Percentiles rank a stretch among this genome's conserved stretches.
Evolutionary conservation across 345 rosid species (phyloP).

Genomic region (Cochlearia excelsa): DNA sequence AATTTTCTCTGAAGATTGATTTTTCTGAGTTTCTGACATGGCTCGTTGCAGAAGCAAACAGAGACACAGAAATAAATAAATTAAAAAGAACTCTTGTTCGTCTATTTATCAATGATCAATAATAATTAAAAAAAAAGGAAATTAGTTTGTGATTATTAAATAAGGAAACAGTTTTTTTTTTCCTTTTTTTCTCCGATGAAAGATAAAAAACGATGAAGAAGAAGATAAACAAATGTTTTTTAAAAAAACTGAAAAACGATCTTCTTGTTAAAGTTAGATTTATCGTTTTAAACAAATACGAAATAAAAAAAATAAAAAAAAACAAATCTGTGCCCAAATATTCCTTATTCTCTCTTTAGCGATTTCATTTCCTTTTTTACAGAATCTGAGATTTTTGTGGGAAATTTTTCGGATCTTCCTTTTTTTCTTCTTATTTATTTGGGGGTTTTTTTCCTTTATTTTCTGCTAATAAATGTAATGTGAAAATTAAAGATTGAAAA

Average conservation of each 20-base stretch:
- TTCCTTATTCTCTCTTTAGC: background rate
- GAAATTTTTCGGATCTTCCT: background rate
- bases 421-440: too few relatives aligned
- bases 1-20: background rate
- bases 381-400: background rate
- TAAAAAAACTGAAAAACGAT: background rate
- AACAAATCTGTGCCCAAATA: background rate
- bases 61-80: too few relatives aligned
- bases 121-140: too few relatives aligned
- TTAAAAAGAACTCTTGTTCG: background rate
- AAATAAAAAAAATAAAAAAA: too few relatives aligned
- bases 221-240: background rate
- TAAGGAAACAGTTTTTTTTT: too few relatives aligned
- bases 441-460: too few relatives aligned
- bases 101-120: background rate
- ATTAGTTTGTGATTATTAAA: too few relatives aligned
- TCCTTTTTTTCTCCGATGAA: background rate
- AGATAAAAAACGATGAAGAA: background rate
- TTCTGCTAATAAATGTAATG: background rate
- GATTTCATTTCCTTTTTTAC: background rate
- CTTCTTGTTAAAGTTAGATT: too few relatives aligned
- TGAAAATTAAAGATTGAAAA: too few relatives aligned
- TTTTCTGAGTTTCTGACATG: background rate
- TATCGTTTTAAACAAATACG: background rate
- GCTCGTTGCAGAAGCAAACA: background rate